These are phyloP conservation scores for Erodium moschatum DNA, from an alignment of 441 rosid species.

Conservation along the genomic window DNA sequence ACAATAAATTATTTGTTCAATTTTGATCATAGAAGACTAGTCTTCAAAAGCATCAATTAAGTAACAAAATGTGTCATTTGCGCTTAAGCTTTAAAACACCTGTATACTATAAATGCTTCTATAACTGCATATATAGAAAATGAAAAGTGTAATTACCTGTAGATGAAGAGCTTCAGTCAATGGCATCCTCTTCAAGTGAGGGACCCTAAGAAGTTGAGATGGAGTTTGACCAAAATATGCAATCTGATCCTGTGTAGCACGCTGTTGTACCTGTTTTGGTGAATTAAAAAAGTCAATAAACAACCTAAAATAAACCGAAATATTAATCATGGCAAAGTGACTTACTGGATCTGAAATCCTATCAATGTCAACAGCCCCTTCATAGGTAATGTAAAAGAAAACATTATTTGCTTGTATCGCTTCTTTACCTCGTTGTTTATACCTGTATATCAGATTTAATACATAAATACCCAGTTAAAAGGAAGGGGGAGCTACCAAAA, in stretches of 20 bases:
- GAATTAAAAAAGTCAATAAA: conserved; percentile 20
- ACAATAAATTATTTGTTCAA: no score
- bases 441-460: conserved; percentile 45
- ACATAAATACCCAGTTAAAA: conserved; percentile 11
- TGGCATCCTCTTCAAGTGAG: conserved; percentile 83
- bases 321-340: conserved; percentile 16
- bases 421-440: conserved; percentile 98
- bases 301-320: conserved; percentile 19
- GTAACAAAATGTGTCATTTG: no score
- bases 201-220: conserved; percentile 81
- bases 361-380: conserved; percentile 91
- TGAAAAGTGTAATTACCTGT: conserved; percentile 46
- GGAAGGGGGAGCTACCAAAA: neutral
- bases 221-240: conserved; percentile 99
- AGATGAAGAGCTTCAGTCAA: conserved; percentile 76
- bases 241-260: conserved; percentile 94
- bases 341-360: conserved; percentile 87
- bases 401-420: conserved; percentile 92
- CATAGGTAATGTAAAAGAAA: conserved; percentile 95
- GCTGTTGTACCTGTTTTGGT: conserved; percentile 70
- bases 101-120: no score
- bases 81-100: no score
- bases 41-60: no score
- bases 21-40: no score
- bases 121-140: conserved; percentile 1